Percentiles rank a stretch among this genome's conserved stretches.
Conservation (phyloP, 768 basidiomycete genomes). For the Kwoniella botswanensis region DNA sequence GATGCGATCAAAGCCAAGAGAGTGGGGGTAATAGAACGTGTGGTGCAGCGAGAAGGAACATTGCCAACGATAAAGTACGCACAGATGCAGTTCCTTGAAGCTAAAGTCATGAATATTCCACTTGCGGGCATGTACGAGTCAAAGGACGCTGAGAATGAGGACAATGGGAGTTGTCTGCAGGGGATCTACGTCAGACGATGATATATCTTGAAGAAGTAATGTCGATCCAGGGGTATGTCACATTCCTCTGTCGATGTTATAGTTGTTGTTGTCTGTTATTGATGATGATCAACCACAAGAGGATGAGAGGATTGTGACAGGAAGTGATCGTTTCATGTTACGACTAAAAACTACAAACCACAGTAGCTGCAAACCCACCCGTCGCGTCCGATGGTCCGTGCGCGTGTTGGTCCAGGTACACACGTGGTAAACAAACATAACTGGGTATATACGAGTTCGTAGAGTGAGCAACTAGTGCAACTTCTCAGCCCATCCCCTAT, state of each 20-base stretch:
- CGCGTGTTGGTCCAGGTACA: background rate
- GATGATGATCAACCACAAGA: background rate
- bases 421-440: background rate
- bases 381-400: background rate
- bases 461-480: no score
- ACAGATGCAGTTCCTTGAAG: constrained; percentile 2
- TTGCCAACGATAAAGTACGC: background rate
- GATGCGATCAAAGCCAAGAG: background rate
- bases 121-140: background rate
- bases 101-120: background rate
- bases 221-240: background rate
- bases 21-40: background rate
- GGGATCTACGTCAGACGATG: background rate
- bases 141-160: background rate
- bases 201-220: background rate
- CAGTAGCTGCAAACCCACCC: no score
- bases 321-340: background rate
- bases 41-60: background rate
- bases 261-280: constrained; percentile 1
- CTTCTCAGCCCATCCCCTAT: no score
- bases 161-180: background rate
- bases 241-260: constrained; percentile 1
- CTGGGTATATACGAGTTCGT: no score
- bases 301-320: background rate
- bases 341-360: background rate